Evolutionary conservation across 768 basidiomycete species (phyloP), one percentile per base, ranked within the genome.

Genomic region (Leccinum obscurum): DNA sequence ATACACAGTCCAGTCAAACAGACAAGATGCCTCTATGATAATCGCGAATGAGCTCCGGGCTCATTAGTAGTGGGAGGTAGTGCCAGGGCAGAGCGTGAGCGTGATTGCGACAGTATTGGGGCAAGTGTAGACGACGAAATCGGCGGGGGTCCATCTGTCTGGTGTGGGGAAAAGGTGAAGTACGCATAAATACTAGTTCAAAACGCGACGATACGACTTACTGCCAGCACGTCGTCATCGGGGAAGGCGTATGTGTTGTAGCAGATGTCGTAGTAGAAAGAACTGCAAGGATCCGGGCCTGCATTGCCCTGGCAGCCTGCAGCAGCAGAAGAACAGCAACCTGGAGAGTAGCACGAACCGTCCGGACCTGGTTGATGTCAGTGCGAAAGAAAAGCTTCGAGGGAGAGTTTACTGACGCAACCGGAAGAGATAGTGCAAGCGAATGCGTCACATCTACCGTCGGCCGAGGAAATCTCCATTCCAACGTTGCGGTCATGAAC

Each of bases 181-280:
- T 13, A 6, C 20, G 1, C 7, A 28, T 70, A 7, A 65, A 20
- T n/a, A 53, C 2, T n/a, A 32, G 17, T 17, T 1, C 1, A 11
- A 46, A 14, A 32, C 10, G 8, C 17, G 22, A 4, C 9, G 26
- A 59, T 67, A 49, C 7, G 6, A 26, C 48, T 55, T 55, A 75
- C 30, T 28, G 26, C 26, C 26, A 28, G 26, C 26, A 28, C 26
- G 26, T 28, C 26, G 26, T 28, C 1, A 28, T 73, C 71, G 22
- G 71, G 71, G 67, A 72, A 72, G 24, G 73, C 67, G 10, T 75
- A 75, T 26, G 73, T 73, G 26, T 75, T 72, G 60, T 60, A 61
- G 61, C 71, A 75, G 3, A 58, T 64, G 30, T 28, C 3, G n/a
- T n/a, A n/a, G n/a, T n/a, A n/a, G n/a, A n/a, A n/a, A n/a, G n/a